Base-by-base conservation (phyloP, 805 yeast species). In the Ogataea sp. region DNA sequence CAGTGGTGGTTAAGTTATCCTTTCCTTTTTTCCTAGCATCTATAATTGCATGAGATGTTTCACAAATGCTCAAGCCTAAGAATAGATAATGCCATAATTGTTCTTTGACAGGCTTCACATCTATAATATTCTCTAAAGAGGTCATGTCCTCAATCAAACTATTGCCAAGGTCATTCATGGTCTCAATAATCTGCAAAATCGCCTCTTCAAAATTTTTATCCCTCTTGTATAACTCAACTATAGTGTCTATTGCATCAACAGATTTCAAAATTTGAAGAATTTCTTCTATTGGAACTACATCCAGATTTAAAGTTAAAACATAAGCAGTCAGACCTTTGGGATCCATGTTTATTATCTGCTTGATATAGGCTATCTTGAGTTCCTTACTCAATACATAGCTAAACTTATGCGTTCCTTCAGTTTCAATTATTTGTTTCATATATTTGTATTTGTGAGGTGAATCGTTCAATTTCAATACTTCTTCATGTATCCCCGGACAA, bases 401-500 rank as follows among this genome's bases (percentile, higher is more conserved):
- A 20, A 32, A 32, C 23, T 32, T n/a, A 14, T 20, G 9, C 14
- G 27, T n/a, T 23, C 35, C 33, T 14, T 46, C 46, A 3, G 47
- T 34, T 5, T 47, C 54, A 43, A 63, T 59, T n/a, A 70, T 43
- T 2, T 46, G 36, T 1, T 43, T 43, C 30, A 71, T 49, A 44
- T 70, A 73, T 23, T 48, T 40, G 42, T 44, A 69, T 27, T 55
- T 54, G 11, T 58, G 21, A 0, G 32, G 39, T 31, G 51, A 26
- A 42, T 51, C 62, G 10, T 56, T 37, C 20, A 64, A 44, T 2
- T 49, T 40, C 27, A 74, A 47, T 1, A 67, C 56, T 36, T 61
- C 56, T 1, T 41, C 35, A 47, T 74, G 75, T 28, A 76, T 43
- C 1, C 46, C 41, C 0, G 74, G 73, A 36, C 59, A 50, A 45